These are phyloP conservation scores for Bretziella fagacearum DNA, from an alignment of 2,329 filamentous ascomycete genomes.

Conservation along the genomic window DNA sequence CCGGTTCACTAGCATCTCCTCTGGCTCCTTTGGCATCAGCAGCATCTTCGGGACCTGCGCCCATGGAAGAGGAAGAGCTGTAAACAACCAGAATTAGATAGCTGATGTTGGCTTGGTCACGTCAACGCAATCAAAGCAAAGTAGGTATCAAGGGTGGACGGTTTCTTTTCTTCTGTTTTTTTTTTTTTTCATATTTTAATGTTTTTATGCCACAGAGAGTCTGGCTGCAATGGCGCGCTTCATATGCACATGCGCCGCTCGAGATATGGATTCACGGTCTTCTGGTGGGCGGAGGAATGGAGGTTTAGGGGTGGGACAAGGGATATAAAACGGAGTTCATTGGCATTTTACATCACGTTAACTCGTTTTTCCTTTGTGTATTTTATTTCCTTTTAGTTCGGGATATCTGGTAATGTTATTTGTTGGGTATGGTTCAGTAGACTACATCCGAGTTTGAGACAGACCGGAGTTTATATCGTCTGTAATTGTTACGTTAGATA, in stretches of 20 bases:
- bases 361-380: slow-evolving; percentile 7
- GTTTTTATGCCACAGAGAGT: slow-evolving; percentile 4
- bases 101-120: neutral
- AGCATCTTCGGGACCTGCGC: slow-evolving; percentile 1
- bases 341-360: slow-evolving; percentile 4
- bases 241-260: neutral
- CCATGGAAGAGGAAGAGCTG: slow-evolving; percentile 15
- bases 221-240: neutral
- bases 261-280: slow-evolving; percentile 5
- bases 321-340: slow-evolving; percentile 13
- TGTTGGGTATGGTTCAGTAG: no score
- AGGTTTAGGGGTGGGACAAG: neutral
- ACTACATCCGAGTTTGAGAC: no score
- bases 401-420: no score
- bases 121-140: slow-evolving; percentile 3
- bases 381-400: slow-evolving; percentile 5
- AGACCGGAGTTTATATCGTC: no score
- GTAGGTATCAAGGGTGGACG: slow-evolving; percentile 7
- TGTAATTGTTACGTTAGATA: no score
- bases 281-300: neutral
- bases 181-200: slow-evolving; percentile 9
- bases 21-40: slow-evolving; percentile 6
- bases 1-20: slow-evolving; percentile 4
- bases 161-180: slow-evolving; percentile 3
- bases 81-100: neutral